Base-by-base conservation (phyloP, 2,329 filamentous ascomycete genomes). In the Fusarium sp. region DNA sequence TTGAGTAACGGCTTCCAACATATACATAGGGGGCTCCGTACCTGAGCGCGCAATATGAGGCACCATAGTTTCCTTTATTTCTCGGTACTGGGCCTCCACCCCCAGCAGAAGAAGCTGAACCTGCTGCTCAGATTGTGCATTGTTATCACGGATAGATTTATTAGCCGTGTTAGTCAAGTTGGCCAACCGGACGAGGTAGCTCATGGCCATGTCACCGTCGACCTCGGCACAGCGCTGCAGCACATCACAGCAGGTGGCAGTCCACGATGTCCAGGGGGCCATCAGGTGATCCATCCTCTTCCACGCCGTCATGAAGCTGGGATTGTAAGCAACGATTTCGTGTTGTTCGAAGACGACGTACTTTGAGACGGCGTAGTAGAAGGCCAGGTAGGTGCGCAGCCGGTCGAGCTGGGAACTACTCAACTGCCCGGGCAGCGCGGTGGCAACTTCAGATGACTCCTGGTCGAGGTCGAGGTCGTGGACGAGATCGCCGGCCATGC, bases 401-500 rank as follows among this genome's bases (percentile, higher is more conserved):
- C 79, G 73, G 34, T 83, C 81, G 4, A 87, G 73, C 23, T 81
- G 80, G 39, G 61, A 31, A 12, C 55, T 51, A 13, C 39, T 64
- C 54, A 64, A 59, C 31, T 64, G 46, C 6, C 62, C 58, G 2
- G 36, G 40, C 2, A 40, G 23, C 6, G 37, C 51, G 11, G 13
- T 43, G n/a, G n/a, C 37, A 36, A 65, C 16, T 7, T 62, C 53
- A 3, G 65, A 72, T 1, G 74, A 67, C 34, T 83, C 82, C 23
- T 83, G 78, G 27, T 86, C 83, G 2, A 88, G 74, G 7, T 86
- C 85, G 1, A 88, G 79, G 58, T 88, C 86, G 9, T 78, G 79
- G 8, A 85, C 73, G 9, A 88, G 80, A 59, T 88, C 87, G 15
- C 81, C 79, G 0, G 82, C 82, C 85, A 88, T 88, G 27, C 84